Evolutionary conservation across 164 flowering plant genomes (phyloP).

Genomic region (Dillenia suffruticosa): DNA sequence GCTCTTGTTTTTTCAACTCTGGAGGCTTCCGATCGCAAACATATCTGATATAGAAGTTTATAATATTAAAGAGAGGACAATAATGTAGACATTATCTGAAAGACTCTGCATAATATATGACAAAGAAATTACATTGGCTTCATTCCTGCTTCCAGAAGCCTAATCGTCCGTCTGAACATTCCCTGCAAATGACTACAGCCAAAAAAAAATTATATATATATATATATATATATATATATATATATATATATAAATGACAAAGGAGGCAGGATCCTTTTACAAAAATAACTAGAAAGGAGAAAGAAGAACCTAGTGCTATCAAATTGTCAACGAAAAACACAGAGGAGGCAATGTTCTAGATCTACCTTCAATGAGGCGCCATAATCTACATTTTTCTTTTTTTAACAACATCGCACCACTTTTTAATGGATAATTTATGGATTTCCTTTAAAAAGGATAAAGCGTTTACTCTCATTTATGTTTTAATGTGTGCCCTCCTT

Average conservation of each 20-base stretch:
- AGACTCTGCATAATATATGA: background rate
- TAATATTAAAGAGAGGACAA: background rate
- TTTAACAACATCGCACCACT: no score
- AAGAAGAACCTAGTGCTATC: background rate
- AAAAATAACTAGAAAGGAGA: background rate
- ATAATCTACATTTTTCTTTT: no score
- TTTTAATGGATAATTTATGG: no score
- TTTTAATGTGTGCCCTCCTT: no score
- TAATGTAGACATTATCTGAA: no score
- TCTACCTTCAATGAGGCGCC: no score
- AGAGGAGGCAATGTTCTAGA: no score
- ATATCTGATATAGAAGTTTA: conserved; percentile 44
- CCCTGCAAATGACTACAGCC: conserved; percentile 85
- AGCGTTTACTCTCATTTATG: no score
- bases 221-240: background rate
- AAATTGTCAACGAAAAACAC: no score
- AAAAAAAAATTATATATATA: background rate
- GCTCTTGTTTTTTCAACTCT: conserved; percentile 85
- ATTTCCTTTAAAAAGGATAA: no score
- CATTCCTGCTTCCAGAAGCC: conserved; percentile 92
- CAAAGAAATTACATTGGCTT: conserved; percentile 75
- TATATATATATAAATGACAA: background rate
- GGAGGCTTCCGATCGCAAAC: conserved; percentile 97
- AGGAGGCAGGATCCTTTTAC: no score
- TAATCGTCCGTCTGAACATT: conserved; percentile 84